These are phyloP conservation scores for Penicillium paradoxum DNA, from an alignment of 495 filamentous ascomycete species.

Conservation along the genomic window DNA sequence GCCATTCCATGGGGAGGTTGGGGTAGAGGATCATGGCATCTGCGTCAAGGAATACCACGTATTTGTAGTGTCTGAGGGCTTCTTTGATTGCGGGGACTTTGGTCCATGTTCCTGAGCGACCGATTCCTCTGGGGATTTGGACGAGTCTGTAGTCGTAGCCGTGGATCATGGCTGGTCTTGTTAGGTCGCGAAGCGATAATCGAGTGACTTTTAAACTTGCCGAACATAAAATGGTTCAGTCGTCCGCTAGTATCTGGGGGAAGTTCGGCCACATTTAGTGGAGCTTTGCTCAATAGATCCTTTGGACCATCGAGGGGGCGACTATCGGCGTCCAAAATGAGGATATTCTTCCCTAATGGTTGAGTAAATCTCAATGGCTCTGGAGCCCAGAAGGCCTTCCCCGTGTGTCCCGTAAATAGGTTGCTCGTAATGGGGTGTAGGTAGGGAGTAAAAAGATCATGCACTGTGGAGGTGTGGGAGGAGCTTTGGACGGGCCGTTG, in stretches of 20 bases:
- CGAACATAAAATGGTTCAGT: constrained; percentile 39
- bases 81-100: constrained; percentile 46
- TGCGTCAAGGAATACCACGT: constrained; percentile 48
- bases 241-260: constrained; percentile 27
- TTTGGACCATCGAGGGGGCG: constrained; percentile 25
- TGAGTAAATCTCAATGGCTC: constrained; percentile 9
- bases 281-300: constrained; percentile 22
- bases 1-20: constrained; percentile 50
- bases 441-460: neutral
- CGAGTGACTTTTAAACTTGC: constrained; percentile 1
- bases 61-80: constrained; percentile 40
- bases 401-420: neutral
- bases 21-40: constrained; percentile 45
- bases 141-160: constrained; percentile 52
- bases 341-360: constrained; percentile 29
- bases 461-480: neutral
- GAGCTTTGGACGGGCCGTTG: neutral
- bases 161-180: constrained; percentile 39
- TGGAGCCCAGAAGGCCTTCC: neutral
- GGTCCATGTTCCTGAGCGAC: constrained; percentile 41
- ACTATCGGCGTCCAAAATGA: constrained; percentile 40
- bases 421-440: neutral
- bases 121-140: constrained; percentile 13
- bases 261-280: constrained; percentile 13
- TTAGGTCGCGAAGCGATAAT: neutral